Evolutionary conservation across 73 alveolate genomes (phyloP), one percentile per base, ranked within the genome.

Genomic region (Effrenium voratum): DNA sequence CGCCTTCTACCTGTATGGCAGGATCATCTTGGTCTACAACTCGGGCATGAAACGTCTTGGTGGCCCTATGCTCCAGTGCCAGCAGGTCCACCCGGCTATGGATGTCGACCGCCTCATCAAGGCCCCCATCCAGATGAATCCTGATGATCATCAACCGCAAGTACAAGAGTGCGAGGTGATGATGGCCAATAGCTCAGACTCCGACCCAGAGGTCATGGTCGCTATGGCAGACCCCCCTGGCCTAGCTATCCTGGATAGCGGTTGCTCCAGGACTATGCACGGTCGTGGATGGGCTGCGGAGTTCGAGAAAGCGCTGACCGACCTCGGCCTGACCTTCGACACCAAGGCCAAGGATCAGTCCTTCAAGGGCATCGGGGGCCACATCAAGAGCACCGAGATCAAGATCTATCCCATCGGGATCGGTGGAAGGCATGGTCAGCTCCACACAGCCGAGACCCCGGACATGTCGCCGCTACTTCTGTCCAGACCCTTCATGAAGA

Each of bases 341-440:
- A n/a, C n/a, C n/a, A n/a, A n/a, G n/a, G n/a, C n/a, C n/a, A n/a
- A n/a, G n/a, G n/a, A n/a, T n/a, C n/a, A n/a, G n/a, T n/a, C n/a
- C n/a, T n/a, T n/a, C n/a, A n/a, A n/a, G n/a, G n/a, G n/a, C n/a
- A n/a, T n/a, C n/a, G n/a, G 5, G 82, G 36, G 3, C 26, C n/a
- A 5, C 49, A 70, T n/a, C 82, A 3, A 30, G 82, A 47, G 12
- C 49, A 70, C 30, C 28, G 8, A 44, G 12, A 16, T 4, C 40
- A 76, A 76, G 60, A 36, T 72, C 50, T 72, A 36, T 72, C 83
- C 83, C 10, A 10, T 72, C 24, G 83, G 83, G 50, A 72, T 72
- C 49, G 26, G n/a, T 12, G 60, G 59, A 3, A 13, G 1, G 3
- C 86, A 76, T 76, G 85, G 60, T 13, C 49, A 72, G 82, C n/a